Conservation (phyloP, 768 basidiomycete species). For the Rhodotorula toruloides region DNA sequence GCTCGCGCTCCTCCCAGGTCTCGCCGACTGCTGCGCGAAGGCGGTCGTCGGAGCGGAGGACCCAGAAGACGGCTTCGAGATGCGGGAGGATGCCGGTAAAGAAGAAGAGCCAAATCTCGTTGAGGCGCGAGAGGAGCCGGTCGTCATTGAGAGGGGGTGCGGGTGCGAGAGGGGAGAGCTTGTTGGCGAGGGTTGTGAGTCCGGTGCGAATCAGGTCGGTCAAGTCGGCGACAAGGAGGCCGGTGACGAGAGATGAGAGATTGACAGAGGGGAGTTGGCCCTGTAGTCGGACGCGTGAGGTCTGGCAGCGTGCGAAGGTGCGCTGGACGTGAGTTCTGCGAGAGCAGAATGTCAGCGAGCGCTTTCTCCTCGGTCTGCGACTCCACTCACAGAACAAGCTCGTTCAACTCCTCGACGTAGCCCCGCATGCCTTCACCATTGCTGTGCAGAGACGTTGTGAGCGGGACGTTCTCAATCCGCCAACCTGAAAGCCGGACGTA, state of each 20-base stretch:
- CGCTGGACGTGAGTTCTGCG: conserved; percentile 38
- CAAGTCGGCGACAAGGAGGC: conserved; percentile 35
- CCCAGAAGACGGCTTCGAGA: conserved; percentile 44
- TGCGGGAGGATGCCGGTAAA: conserved; percentile 43
- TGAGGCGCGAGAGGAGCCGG: conserved; percentile 37
- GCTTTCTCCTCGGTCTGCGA: background rate
- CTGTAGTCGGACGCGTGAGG: background rate
- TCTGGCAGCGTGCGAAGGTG: conserved; percentile 17
- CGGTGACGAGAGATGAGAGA: conserved; percentile 27
- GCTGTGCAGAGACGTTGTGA: conserved; percentile 4
- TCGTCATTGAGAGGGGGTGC: conserved; percentile 14
- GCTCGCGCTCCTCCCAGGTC: conserved; percentile 5
- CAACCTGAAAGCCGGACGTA: no score
- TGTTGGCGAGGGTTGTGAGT: conserved; percentile 37
- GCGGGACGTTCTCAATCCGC: no score
- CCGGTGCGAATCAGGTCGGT: conserved; percentile 39
- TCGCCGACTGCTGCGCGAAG: conserved; percentile 22
- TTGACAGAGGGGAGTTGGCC: conserved; percentile 8
- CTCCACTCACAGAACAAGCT: conserved; percentile 14
- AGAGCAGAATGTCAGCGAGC: background rate
- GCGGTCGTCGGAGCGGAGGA: conserved; percentile 37
- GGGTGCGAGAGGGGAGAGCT: conserved; percentile 22
- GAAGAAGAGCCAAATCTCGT: conserved; percentile 45
- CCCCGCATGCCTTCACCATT: conserved; percentile 42
- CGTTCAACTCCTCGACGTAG: conserved; percentile 42